Evolutionary conservation across 495 filamentous ascomycete genomes (phyloP).

Genomic region (Podospora australis): DNA sequence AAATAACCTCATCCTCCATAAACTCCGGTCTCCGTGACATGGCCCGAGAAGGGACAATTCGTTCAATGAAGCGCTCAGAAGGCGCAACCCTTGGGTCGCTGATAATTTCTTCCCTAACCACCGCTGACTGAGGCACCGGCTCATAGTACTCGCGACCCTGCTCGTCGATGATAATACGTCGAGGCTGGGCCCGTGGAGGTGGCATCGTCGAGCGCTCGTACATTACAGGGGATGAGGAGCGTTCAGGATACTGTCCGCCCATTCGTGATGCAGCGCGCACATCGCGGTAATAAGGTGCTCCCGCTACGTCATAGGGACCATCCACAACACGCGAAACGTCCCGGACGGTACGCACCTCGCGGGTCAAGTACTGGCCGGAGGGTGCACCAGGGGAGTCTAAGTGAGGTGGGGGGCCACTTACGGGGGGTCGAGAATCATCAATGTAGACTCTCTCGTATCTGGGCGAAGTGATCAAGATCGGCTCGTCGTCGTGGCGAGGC

Average conservation of each 20-base stretch:
- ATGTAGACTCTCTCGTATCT: slow-evolving; percentile 33
- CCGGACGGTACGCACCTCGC: slow-evolving; percentile 44
- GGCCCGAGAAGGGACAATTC: slow-evolving; percentile 34
- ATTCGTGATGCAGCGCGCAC: slow-evolving; percentile 30
- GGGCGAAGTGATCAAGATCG: slow-evolving; percentile 18
- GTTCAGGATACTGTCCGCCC: slow-evolving; percentile 46
- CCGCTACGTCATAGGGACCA: slow-evolving; percentile 29
- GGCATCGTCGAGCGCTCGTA: slow-evolving; percentile 49
- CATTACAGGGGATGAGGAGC: slow-evolving; percentile 51
- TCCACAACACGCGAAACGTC: slow-evolving; percentile 55
- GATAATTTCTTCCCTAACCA: slow-evolving; percentile 38
- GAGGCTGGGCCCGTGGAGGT: slow-evolving; percentile 49
- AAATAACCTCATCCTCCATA: slow-evolving; percentile 43
- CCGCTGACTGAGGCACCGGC: slow-evolving; percentile 39
- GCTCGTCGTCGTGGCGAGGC: slow-evolving; percentile 16
- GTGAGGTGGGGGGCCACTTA: slow-evolving; percentile 37
- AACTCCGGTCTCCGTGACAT: slow-evolving; percentile 47
- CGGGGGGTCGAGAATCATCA: slow-evolving; percentile 30
- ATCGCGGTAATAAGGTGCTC: slow-evolving; percentile 53
- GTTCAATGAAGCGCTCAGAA: slow-evolving; percentile 41
- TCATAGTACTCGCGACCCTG: slow-evolving; percentile 67
- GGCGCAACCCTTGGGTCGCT: slow-evolving; percentile 36
- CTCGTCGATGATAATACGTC: slow-evolving; percentile 62
- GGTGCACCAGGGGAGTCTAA: slow-evolving; percentile 46
- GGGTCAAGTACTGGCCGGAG: slow-evolving; percentile 35